Evolutionary conservation across 2,329 filamentous ascomycete species (phyloP).

Genomic region (Alternaria triticina): DNA sequence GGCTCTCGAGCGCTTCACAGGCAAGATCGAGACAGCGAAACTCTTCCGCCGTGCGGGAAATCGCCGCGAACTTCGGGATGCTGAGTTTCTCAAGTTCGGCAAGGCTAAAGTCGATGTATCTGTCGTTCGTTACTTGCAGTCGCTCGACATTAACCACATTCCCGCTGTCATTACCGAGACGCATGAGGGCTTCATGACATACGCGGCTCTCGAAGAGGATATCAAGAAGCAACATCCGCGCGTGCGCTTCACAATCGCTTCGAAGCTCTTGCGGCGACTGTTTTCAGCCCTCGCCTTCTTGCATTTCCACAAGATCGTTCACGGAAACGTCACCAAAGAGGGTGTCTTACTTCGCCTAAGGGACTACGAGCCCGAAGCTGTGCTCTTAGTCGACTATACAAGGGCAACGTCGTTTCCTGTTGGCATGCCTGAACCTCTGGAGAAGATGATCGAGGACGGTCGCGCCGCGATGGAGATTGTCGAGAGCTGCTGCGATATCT

Average conservation of each 20-base stretch:
- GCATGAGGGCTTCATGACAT: constrained; percentile 17
- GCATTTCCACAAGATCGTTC: constrained; percentile 20
- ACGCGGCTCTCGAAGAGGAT: constrained; percentile 2
- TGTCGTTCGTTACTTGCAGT: constrained; percentile 18
- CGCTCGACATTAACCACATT: constrained; percentile 8
- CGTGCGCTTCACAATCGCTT: constrained; percentile 17
- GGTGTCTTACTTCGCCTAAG: constrained; percentile 17
- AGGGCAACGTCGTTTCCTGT: not conserved
- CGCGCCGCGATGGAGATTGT: constrained; percentile 17
- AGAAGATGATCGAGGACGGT: constrained; percentile 15
- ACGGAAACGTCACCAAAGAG: constrained; percentile 12
- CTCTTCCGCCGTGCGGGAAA: constrained; percentile 1
- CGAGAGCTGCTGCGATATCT: constrained; percentile 26
- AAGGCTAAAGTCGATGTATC: constrained; percentile 14
- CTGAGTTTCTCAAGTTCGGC: constrained; percentile 17
- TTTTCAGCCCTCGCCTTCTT: constrained; percentile 23
- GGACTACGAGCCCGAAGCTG: not conserved
- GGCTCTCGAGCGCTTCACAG: constrained; percentile 21
- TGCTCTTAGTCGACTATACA: constrained; percentile 25
- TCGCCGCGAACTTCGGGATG: constrained; percentile 6
- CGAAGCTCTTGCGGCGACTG: constrained; percentile 17
- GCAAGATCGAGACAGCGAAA: constrained; percentile 16
- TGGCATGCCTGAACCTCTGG: constrained; percentile 4
- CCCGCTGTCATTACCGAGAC: constrained; percentile 22
- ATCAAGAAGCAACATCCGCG: constrained; percentile 17